A percentile compares a stretch with the other conserved stretches of the same genome.
These are phyloP conservation scores for Larix sibirica DNA, from an alignment of 83 land plant species.

Conservation along the genomic window DNA sequence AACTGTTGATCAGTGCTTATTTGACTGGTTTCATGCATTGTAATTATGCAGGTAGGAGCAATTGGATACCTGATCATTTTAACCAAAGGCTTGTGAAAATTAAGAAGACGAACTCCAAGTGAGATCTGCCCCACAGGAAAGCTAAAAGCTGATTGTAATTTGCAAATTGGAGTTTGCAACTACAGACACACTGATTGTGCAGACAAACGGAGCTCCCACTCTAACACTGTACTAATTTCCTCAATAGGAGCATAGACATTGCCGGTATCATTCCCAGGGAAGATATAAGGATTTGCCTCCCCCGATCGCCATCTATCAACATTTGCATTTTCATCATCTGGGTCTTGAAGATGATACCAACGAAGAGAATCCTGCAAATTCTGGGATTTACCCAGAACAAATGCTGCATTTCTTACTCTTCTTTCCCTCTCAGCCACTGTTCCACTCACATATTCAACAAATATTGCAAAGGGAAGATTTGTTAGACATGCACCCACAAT, in stretches of 20 bases:
- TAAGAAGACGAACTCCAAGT: not conserved
- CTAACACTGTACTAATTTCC: not conserved
- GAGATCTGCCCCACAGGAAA: not conserved
- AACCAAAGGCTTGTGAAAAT: not conserved
- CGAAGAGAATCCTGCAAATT: conserved; percentile 23
- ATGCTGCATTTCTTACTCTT: conserved; percentile 23
- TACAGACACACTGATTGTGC: not conserved
- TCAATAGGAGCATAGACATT: not conserved
- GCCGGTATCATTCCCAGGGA: not conserved
- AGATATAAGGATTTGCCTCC: conserved; percentile 4
- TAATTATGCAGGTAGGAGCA: not conserved
- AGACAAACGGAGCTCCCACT: not conserved
- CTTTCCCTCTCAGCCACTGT: conserved; percentile 28
- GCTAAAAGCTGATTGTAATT: not conserved
- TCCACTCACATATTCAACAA: conserved; percentile 21
- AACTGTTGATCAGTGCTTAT: not conserved
- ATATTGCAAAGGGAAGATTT: conserved; percentile 29
- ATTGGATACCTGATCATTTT: not conserved
- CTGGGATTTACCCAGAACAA: conserved; percentile 33
- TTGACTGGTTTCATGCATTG: not conserved
- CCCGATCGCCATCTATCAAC: conserved; percentile 12
- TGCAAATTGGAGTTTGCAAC: not conserved
- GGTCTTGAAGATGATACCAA: not conserved
- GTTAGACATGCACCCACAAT: conserved; percentile 46
- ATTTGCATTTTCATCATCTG: conserved; percentile 2